Percentiles rank a stretch among this genome's conserved stretches.
Conservation (phyloP, 495 filamentous ascomycete species). For the Bacidia rubella region DNA sequence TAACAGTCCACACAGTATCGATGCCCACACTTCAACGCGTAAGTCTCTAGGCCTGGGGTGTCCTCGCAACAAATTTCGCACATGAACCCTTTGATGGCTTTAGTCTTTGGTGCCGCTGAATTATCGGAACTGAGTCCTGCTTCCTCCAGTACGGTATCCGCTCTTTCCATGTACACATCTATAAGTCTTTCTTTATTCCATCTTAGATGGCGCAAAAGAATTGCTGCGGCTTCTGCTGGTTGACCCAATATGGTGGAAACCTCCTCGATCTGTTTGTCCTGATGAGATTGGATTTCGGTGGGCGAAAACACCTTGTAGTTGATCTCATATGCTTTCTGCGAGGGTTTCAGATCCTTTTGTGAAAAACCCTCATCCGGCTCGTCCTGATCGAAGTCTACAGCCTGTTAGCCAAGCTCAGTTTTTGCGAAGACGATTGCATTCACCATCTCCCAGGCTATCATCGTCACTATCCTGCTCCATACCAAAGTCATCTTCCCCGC, state of each 20-base stretch:
- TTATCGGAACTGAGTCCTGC: slow-evolving; percentile 63
- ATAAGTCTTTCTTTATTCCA: slow-evolving; percentile 96
- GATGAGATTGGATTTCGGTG: slow-evolving; percentile 63
- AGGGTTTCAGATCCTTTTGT: slow-evolving; percentile 61
- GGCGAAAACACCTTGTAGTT: slow-evolving; percentile 71
- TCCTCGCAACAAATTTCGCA: slow-evolving; percentile 98
- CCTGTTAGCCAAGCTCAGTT: slow-evolving; percentile 5
- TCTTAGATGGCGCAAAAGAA: slow-evolving; percentile 71
- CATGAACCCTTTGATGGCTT: slow-evolving; percentile 59
- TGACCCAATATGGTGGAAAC: slow-evolving; percentile 79
- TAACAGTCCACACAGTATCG: slow-evolving; percentile 94
- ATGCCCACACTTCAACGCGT: slow-evolving; percentile 91
- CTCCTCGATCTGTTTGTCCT: slow-evolving; percentile 73
- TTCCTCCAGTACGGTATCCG: slow-evolving; percentile 63
- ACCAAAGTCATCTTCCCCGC: slow-evolving; percentile 57
- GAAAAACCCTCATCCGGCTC: slow-evolving; percentile 61
- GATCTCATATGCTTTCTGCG: slow-evolving; percentile 68
- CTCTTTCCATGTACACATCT: slow-evolving; percentile 84
- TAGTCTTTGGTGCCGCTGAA: slow-evolving; percentile 49
- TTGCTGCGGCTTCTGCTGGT: slow-evolving; percentile 74
- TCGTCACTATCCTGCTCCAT: slow-evolving; percentile 60
- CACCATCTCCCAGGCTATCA: slow-evolving; percentile 67
- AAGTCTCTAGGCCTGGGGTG: slow-evolving; percentile 61
- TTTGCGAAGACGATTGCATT: slow-evolving; percentile 15
- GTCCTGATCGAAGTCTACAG: slow-evolving; percentile 56